A percentile compares a stretch with the other conserved stretches of the same genome.
Evolutionary conservation across 148 eudicot species (phyloP).

Genomic region (Limonium bicolor): DNA sequence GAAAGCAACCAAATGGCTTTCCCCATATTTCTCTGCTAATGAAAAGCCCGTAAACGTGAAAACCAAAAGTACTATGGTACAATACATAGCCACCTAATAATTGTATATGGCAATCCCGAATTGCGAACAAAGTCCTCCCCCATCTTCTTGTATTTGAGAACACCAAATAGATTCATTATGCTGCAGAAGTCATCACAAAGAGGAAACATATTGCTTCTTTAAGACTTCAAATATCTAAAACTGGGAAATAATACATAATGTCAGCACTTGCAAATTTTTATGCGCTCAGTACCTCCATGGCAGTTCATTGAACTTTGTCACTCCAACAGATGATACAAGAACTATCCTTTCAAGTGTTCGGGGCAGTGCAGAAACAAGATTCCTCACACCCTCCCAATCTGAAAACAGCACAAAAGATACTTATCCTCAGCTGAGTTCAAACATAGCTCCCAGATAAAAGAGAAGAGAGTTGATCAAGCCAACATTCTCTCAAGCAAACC

Average conservation of each 20-base stretch:
- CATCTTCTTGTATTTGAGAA: constrained; percentile 93
- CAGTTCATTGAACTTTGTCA: constrained; percentile 80
- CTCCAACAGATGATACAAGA: constrained; percentile 96
- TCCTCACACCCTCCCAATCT: constrained; percentile 97
- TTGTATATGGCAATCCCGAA: constrained; percentile 85
- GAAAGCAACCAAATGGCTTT: too few species aligned
- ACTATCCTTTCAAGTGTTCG: constrained; percentile 56
- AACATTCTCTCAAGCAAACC: too few species aligned
- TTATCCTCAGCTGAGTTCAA: neutral
- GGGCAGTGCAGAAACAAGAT: constrained; percentile 67
- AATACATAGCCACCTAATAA: constrained; percentile 47
- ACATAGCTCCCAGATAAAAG: too few species aligned
- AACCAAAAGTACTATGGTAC: neutral
- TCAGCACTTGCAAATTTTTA: neutral
- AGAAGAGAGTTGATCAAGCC: too few species aligned
- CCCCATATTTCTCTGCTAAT: too few species aligned
- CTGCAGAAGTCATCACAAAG: constrained; percentile 15
- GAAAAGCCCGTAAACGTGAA: neutral
- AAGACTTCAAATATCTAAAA: neutral
- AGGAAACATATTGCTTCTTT: too few species aligned
- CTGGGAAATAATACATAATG: neutral
- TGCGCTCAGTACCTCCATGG: constrained; percentile 74
- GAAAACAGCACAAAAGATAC: neutral
- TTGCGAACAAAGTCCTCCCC: constrained; percentile 84
- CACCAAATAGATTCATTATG: constrained; percentile 97